Base-by-base conservation (phyloP, 768 basidiomycete species). In the Agrocybe pediades region DNA sequence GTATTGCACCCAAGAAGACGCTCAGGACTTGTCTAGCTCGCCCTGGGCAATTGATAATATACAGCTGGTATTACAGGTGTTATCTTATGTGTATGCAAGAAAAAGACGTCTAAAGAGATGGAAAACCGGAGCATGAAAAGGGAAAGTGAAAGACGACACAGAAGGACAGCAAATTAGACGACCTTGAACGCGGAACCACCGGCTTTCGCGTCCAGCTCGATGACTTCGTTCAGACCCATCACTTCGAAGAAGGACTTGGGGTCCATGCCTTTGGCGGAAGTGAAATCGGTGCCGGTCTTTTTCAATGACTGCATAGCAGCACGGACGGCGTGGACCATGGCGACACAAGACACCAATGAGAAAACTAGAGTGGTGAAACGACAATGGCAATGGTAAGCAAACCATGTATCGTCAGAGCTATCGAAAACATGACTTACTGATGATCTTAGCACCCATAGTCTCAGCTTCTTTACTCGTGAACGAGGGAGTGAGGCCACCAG, bases 191-290 rank as follows among this genome's bases (percentile, higher is more conserved):
- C 80, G 41, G 74, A 77, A 48, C 85, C 85, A 25, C 86, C 86
- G 1, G 84, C 83, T 39, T 65, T 68, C 1, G 78, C 71, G 46
- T 87, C 86, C 15, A 87, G 73, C 26, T 75, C 68, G 23, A 82
- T 66, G 11, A 86, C 71, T 9, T 83, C 79, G 33, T 76, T 69
- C 3, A 88, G 72, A 51, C 85, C 82, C 86, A 89, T 86, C 48
- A 88, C 84, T 64, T 86, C 80, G 66, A 91, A 90, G 77, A 90
- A 90, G 50, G 80, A 76, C 63, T 84, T 86, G 8, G 88, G 88
- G 60, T 87, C 86, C 88, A 90, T 89, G 19, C 88, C 85, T 59
- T 74, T 73, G 15, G 78, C 72, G 21, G 74, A 70, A 16, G 66
- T 57, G 61, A 85, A 88, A 66, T 90, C 88, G 13, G 87, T 90